Evolutionary conservation across 208 protist genomes (phyloP), one percentile per base, ranked within the genome.

Genomic region (Paratrypanosoma confusum): DNA sequence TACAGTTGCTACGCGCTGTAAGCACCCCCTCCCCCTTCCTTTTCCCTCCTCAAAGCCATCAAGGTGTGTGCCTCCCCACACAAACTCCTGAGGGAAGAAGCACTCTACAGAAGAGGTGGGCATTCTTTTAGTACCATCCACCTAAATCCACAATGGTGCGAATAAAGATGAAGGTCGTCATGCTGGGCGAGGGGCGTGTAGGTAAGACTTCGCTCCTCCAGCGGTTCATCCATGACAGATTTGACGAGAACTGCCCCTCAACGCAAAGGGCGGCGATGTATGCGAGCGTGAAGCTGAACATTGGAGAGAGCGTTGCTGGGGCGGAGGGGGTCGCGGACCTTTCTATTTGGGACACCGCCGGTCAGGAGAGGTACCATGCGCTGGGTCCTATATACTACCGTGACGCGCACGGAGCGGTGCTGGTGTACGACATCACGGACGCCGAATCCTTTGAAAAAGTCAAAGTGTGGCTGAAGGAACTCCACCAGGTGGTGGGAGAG

Each of bases 371-470:
- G 17, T 96, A 90, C 47, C 77, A 89, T 49, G 83, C 87, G 6
- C 55, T 96, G 5, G 81, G 78, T 14, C 84, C 87, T 11, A 94
- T 95, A 22, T 95, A 95, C 40, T 95, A 94, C 47, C 56, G 87
- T 43, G 85, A 87, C 24, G 76, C 82, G 14, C 57, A 94, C 37
- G 85, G 82, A 48, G 86, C 86, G 6, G 16, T 96, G 0, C 57
- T 96, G 3, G 85, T 93, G 21, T 96, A 96, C 50, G 89, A 96
- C 53, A 91, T 93, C 28, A 96, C 89, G 18, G 89, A 96, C 58
- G 56, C 66, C 34, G 75, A 90, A 31, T 81, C 74, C 21, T 94
- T 88, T 61, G 46, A 57, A 18, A 86, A 84, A 46, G 87, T 89
- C 26, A 83, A 93, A 37, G 79, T 74, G 41, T 95, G 89, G 87